These are phyloP conservation scores for Colletotrichum sp. DNA, from an alignment of 2,329 filamentous ascomycete genomes.

Conservation along the genomic window DNA sequence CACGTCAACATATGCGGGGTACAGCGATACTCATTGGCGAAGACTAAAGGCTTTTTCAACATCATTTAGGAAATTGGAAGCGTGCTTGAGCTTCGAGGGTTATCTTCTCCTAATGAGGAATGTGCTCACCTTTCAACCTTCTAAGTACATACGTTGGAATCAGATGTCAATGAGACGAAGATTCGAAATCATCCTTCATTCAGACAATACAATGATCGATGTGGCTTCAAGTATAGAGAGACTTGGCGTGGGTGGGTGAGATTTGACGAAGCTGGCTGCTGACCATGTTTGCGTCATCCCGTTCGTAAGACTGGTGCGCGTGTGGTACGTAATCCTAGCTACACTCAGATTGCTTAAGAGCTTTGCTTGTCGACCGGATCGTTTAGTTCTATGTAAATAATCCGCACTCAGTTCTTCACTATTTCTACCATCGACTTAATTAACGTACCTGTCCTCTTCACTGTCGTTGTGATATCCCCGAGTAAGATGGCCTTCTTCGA, in stretches of 20 bases:
- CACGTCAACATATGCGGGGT: background rate
- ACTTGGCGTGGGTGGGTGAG: background rate
- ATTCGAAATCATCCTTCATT: background rate
- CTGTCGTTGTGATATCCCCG: background rate
- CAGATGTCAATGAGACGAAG: fast-evolving
- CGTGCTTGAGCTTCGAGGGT: background rate
- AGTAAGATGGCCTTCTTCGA: background rate
- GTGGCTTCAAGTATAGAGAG: background rate
- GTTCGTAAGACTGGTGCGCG: background rate
- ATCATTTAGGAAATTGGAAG: background rate
- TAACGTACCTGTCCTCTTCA: background rate
- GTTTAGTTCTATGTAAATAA: background rate
- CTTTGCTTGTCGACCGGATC: background rate
- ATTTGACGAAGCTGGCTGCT: background rate
- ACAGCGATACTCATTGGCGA: background rate
- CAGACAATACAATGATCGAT: background rate
- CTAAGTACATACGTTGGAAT: background rate
- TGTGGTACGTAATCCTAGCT: background rate
- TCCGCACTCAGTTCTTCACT: background rate
- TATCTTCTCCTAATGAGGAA: background rate
- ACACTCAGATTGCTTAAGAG: background rate
- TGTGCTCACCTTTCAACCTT: background rate
- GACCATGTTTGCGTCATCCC: background rate
- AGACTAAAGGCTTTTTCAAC: background rate
- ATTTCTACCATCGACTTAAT: background rate